Percentiles rank a stretch among this genome's conserved stretches.
Evolutionary conservation across 495 filamentous ascomycete species (phyloP).

Genomic region (Talaromyces liani): DNA sequence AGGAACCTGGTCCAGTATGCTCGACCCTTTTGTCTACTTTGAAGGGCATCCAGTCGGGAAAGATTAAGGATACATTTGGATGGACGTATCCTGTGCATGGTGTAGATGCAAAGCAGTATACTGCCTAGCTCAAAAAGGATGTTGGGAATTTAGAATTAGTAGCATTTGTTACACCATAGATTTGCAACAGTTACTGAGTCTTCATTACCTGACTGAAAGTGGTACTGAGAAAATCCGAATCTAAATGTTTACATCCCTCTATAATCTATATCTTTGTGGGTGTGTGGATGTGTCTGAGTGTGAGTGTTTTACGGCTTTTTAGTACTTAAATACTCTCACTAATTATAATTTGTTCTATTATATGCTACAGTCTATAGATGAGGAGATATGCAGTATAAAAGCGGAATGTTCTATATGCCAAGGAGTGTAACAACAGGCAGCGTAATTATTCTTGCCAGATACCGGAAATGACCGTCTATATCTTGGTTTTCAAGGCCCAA

Average conservation of each 20-base stretch:
- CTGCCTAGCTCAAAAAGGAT: neutral
- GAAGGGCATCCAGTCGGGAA: conserved; percentile 78
- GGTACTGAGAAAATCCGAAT: neutral
- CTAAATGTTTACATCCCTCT: neutral
- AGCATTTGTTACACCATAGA: neutral
- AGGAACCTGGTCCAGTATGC: conserved; percentile 63
- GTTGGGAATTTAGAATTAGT: neutral
- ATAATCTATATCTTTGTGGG: neutral
- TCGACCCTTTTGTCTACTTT: conserved; percentile 60
- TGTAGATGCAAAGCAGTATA: neutral
- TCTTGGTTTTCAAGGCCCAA: neutral
- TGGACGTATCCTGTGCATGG: conserved; percentile 39
- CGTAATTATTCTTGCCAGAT: neutral
- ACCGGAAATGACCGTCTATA: neutral
- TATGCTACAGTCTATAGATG: neutral
- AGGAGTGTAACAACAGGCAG: neutral
- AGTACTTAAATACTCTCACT: neutral
- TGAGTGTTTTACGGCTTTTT: neutral
- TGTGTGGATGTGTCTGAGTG: neutral
- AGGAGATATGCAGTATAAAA: no score
- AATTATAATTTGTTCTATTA: neutral
- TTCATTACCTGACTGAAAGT: neutral
- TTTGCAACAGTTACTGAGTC: neutral
- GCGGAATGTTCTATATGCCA: neutral
- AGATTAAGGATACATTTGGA: conserved; percentile 62